Evolutionary conservation across 75 land plant species (phyloP).

Genomic region (Isoetes taiwanensis): DNA sequence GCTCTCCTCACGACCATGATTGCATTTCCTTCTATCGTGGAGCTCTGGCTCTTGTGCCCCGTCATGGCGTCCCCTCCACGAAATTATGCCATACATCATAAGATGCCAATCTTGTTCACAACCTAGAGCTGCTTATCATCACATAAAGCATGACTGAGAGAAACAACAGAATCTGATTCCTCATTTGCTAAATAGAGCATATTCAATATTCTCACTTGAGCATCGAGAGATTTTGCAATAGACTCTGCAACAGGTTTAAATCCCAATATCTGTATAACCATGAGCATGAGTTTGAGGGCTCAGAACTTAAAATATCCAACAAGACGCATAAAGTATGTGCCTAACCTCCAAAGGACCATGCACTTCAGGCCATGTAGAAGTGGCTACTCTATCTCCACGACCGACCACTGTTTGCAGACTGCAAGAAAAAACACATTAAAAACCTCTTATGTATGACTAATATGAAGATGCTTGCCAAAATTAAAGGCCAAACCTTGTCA

Average conservation of each 20-base stretch:
- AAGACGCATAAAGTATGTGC: background rate
- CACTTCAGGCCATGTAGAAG: conserved; percentile 79
- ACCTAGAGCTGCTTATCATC: conserved; percentile 48
- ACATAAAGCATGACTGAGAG: background rate
- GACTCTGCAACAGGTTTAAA: conserved; percentile 61
- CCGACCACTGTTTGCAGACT: conserved; percentile 90
- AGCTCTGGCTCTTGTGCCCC: too few relatives aligned
- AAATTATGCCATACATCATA: conserved; percentile 91
- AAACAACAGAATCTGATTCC: background rate
- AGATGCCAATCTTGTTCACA: conserved; percentile 67
- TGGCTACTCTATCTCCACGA: conserved; percentile 78
- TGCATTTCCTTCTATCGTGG: too few relatives aligned
- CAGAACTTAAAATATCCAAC: background rate
- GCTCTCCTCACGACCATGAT: too few relatives aligned
- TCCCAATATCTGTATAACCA: conserved; percentile 33
- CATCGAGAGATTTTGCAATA: conserved; percentile 58
- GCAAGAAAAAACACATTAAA: conserved; percentile 7
- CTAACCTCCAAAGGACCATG: conserved; percentile 80
- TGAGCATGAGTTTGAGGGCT: background rate
- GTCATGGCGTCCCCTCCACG: too few relatives aligned
- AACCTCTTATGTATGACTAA: too few relatives aligned
- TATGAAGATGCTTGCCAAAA: too few relatives aligned
- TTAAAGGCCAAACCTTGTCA: conserved; percentile 60
- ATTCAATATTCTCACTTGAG: conserved; percentile 42
- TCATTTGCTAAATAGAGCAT: background rate